Percentiles rank a stretch among this genome's conserved stretches.
phyloP scores from a whole-genome alignment of 306 rosid species.

The Ormosia semicastrata region DNA sequence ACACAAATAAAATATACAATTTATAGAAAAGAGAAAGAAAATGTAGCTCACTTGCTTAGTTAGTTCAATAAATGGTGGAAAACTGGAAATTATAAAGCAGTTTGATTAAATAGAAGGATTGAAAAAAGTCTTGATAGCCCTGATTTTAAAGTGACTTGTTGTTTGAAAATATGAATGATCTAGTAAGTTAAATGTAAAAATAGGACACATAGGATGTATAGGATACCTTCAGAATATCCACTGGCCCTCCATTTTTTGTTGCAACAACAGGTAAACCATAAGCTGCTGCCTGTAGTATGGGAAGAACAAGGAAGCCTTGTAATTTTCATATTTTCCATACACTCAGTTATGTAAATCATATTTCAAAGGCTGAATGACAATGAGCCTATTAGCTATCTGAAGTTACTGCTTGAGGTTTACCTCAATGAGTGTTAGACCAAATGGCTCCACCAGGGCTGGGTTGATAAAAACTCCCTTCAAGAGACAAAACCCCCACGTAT shows the following conservation, averaged over 20 bases:
- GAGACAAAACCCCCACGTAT: conserved; percentile 15
- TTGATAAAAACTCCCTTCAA: conserved; percentile 88
- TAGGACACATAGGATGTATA: background rate
- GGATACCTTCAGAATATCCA: conserved; percentile 77
- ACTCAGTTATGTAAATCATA: background rate
- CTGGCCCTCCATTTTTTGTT: conserved; percentile 87
- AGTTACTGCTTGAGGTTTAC: conserved; percentile 31
- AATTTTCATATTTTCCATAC: background rate
- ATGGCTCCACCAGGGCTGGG: conserved; percentile 89
- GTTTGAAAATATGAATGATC: background rate
- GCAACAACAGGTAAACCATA: conserved; percentile 88
- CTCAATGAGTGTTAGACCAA: conserved; percentile 85
- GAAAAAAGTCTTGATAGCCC: background rate
- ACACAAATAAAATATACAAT: background rate
- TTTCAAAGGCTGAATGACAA: background rate
- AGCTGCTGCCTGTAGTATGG: conserved; percentile 69
- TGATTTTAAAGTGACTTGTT: background rate
- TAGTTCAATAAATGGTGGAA: background rate
- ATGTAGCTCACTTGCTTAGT: background rate
- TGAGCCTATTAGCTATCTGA: background rate
- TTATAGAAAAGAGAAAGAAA: background rate
- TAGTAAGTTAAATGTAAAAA: background rate
- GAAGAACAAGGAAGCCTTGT: conserved; percentile 7
- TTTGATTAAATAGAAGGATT: background rate
- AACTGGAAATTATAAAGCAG: background rate